A percentile compares a stretch with the other conserved stretches of the same genome.
Conservation (phyloP, 2,329 filamentous ascomycete genomes). For the Didymella arachidicola region DNA sequence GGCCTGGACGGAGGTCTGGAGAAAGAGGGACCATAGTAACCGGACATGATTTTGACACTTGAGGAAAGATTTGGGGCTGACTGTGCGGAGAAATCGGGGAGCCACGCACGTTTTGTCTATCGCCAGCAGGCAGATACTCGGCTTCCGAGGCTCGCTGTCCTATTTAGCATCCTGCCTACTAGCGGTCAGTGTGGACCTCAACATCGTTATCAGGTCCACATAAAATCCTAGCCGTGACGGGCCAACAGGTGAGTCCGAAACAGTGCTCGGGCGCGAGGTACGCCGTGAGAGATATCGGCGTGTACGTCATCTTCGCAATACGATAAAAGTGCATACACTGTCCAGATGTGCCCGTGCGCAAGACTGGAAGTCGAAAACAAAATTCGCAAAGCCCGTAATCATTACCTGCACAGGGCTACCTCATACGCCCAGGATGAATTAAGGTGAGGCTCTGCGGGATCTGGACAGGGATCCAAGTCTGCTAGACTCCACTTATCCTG, state of each 20-base stretch:
- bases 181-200: constrained; percentile 20
- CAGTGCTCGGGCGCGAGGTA: constrained; percentile 6
- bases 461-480: constrained; percentile 15
- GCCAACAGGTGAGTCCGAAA: constrained; percentile 13
- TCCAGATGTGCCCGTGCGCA: not conserved
- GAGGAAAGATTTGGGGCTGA: constrained; percentile 7
- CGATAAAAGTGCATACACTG: not conserved
- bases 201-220: constrained; percentile 19
- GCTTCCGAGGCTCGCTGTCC: constrained; percentile 8
- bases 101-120: constrained; percentile 19
- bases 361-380: not conserved
- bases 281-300: not conserved
- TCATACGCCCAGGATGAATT: constrained; percentile 9
- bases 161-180: constrained; percentile 9
- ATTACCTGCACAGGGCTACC: not conserved
- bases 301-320: constrained; percentile 2
- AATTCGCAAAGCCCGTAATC: not conserved
- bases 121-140: constrained; percentile 15
- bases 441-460: constrained; percentile 26
- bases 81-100: constrained; percentile 17
- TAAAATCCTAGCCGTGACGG: constrained; percentile 20
- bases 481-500: constrained; percentile 6
- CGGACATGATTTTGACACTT: constrained; percentile 20
- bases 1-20: constrained; percentile 21
- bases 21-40: constrained; percentile 24